Evolutionary conservation across 2,329 filamentous ascomycete genomes (phyloP), one percentile per base, ranked within the genome.

Genomic region (Aspergillus quadricinctus): DNA sequence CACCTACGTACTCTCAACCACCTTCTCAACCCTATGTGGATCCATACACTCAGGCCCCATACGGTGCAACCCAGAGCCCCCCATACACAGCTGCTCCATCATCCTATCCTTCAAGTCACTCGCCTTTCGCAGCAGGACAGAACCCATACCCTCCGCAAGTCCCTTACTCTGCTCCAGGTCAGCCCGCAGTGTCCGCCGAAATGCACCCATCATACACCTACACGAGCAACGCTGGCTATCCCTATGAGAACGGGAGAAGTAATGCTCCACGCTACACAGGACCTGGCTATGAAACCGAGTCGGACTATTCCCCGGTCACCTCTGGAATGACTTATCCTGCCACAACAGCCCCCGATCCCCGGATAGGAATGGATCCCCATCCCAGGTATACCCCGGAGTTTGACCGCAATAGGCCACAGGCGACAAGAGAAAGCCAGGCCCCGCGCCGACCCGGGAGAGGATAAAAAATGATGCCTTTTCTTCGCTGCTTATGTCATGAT

Each of bases 321-420:
- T 69, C 73, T 54, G 71, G 72, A 63, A 75, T 74, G 60, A 62
- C 67, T 50, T 76, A 76, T 62, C 72, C 75, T 59, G 57, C 73
- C 53, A 74, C 69, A 51, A 70, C 72, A 62, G 71, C 72, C 64
- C 66, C 74, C 59, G 74, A 76, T 57, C 67, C 72, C 50, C 73
- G 75, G 69, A 72, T 75, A 69, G 69, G 67, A 71, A 73, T 75
- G 68, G 75, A 76, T 55, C 65, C 72, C 55, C 75, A 76, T 55
- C 65, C 72, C 55, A 75, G 75, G 71, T 77, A 75, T 62, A 72
- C 73, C 56, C 70, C 73, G 61, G 74, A 76, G 58, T 69, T 68
- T 59, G 73, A 75, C 61, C 71, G 70, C 61, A 72, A 64, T 68
- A 72, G 74, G 64, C 70, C 72, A 64, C 73, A 74, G 57, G 67